A percentile compares a stretch with the other conserved stretches of the same genome.
These are phyloP conservation scores for Monsonia emarginata DNA, from an alignment of 441 rosid species.

Conservation along the genomic window DNA sequence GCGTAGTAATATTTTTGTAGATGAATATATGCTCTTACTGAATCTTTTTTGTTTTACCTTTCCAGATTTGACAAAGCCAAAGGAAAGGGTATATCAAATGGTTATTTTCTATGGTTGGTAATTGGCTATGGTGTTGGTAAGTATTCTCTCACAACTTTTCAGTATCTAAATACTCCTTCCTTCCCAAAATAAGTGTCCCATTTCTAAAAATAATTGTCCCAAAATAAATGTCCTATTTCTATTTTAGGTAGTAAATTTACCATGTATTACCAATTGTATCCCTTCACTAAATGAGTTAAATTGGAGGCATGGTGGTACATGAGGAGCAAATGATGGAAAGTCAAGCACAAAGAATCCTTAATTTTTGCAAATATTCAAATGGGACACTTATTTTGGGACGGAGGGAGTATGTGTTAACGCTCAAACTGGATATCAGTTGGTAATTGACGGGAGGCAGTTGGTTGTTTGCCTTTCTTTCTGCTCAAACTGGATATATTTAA, in stretches of 20 bases:
- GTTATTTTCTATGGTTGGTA: constrained; percentile 21
- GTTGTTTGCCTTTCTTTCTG: no score
- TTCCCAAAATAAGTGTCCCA: neutral
- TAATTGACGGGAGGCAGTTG: no score
- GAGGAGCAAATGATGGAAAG: no score
- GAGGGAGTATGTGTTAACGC: no score
- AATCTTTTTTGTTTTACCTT: neutral
- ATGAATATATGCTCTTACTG: neutral
- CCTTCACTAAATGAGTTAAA: no score
- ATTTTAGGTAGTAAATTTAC: neutral
- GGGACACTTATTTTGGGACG: no score
- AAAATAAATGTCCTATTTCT: neutral
- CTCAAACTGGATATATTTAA: no score
- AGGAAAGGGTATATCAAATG: constrained; percentile 15
- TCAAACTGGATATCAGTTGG: no score
- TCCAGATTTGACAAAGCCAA: constrained; percentile 22
- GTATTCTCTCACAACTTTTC: neutral
- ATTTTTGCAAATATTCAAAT: no score
- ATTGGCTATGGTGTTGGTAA: constrained; percentile 24
- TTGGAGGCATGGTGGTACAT: no score
- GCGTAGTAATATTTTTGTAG: neutral
- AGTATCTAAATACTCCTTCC: neutral
- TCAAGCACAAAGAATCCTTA: no score
- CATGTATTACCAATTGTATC: neutral
- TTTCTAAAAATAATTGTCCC: neutral